Conservation (phyloP, 495 filamentous ascomycete genomes). For the Penicillium diatomitis region DNA sequence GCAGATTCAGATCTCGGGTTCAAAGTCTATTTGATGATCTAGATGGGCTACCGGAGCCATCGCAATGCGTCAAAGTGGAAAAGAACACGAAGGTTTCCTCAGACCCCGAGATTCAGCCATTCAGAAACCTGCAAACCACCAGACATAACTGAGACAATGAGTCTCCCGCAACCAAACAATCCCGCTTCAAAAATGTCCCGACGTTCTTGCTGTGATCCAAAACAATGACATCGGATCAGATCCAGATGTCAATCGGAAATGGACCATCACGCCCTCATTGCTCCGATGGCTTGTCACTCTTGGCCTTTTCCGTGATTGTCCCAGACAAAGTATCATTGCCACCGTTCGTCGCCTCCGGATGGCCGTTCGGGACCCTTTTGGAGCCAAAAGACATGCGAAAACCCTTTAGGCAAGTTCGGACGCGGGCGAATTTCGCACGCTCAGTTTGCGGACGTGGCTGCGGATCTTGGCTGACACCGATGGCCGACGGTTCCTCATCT, state of each 20-base stretch:
- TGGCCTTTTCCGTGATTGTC: not conserved
- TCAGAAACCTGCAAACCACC: slow-evolving; percentile 4
- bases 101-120: not conserved
- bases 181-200: slow-evolving; percentile 36
- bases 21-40: slow-evolving; percentile 35
- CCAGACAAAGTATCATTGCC: not conserved
- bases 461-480: slow-evolving; percentile 26
- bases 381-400: slow-evolving; percentile 4
- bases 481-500: slow-evolving; percentile 17
- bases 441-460: slow-evolving; percentile 26
- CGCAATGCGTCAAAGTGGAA: not conserved
- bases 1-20: slow-evolving; percentile 20
- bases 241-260: too few species aligned
- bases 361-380: not conserved
- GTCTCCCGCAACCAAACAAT: slow-evolving; percentile 20
- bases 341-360: slow-evolving; percentile 1
- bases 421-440: slow-evolving; percentile 17
- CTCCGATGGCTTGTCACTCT: not conserved
- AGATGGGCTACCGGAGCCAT: slow-evolving; percentile 31
- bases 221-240: not conserved
- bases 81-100: too few species aligned
- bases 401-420: slow-evolving; percentile 14
- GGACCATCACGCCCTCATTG: too few species aligned
- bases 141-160: slow-evolving; percentile 7
- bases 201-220: slow-evolving; percentile 35